phyloP scores from a whole-genome alignment of 495 filamentous ascomycete species.

The Penicillium antarcticum region DNA sequence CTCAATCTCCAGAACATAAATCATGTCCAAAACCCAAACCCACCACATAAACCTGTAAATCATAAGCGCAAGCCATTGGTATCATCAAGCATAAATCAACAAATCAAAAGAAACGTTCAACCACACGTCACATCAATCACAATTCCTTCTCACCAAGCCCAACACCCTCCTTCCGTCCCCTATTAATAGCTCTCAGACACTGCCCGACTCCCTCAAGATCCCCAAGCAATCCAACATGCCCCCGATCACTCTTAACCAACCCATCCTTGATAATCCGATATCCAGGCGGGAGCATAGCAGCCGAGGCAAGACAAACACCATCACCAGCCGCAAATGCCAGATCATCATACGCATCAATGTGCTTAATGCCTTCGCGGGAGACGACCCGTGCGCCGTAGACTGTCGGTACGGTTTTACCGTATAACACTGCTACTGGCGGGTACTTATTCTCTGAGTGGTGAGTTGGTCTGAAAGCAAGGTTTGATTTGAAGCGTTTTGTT shows the following conservation, averaged over 20 bases:
- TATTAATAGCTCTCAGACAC: slow-evolving; percentile 63
- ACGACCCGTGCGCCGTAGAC: slow-evolving; percentile 74
- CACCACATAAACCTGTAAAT: not conserved
- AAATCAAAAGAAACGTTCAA: not conserved
- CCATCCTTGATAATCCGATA: slow-evolving; percentile 71
- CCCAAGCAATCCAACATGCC: slow-evolving; percentile 81
- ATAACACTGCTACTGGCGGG: slow-evolving; percentile 81
- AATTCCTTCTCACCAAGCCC: slow-evolving; percentile 45
- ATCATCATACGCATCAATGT: slow-evolving; percentile 80
- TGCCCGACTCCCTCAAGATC: slow-evolving; percentile 80
- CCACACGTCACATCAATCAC: not conserved
- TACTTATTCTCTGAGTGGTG: slow-evolving; percentile 68
- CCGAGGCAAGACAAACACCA: slow-evolving; percentile 80
- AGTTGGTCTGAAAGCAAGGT: slow-evolving; percentile 56
- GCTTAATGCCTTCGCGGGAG: slow-evolving; percentile 64
- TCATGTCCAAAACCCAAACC: not conserved
- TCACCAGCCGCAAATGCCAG: slow-evolving; percentile 84
- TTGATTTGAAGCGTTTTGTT: slow-evolving; percentile 68
- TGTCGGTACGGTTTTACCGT: slow-evolving; percentile 83
- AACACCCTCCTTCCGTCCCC: slow-evolving; percentile 67
- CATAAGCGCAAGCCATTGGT: slow-evolving; percentile 13
- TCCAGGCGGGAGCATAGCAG: slow-evolving; percentile 81
- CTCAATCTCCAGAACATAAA: not conserved
- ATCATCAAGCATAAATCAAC: slow-evolving; percentile 12
- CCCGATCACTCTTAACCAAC: slow-evolving; percentile 72